Evolutionary conservation across 345 rosid genomes (phyloP), one percentile per base, ranked within the genome.

Genomic region (Nasturtium officinale): DNA sequence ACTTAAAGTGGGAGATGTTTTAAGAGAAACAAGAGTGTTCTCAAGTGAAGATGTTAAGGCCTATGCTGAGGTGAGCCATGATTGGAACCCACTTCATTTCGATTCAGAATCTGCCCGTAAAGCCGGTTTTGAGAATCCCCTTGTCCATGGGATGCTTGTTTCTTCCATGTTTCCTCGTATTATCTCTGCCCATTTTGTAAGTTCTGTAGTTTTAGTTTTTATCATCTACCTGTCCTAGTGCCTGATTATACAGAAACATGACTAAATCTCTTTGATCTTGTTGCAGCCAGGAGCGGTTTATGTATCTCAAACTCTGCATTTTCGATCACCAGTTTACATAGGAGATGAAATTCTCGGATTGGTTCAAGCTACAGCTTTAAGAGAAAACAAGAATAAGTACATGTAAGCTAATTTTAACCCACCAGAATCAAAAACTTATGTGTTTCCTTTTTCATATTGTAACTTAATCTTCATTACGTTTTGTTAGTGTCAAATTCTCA

Each of bases 71-170:
- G 96, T 82, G 73, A 90, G 92, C 60, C 87, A 72, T 33, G 96
- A 95, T 66, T 69, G 77, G 58, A 95, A 95, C 66, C 90, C 93
- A 26, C 64, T 91, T 40, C 96, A 95, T 76, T 91, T 95, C 12
- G 90, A 91, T 80, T 5, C 82, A 35, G 83, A 86, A 52, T 67
- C 67, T 75, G 92, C 94, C 21, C 83, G 69, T 78, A 55, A 65
- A 73, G 83, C 86, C 1, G 92, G 92, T 18, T 91, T 85, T 17
- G 89, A 91, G 64, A 91, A 82, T 75, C 71, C 78, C 21, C 77
- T 88, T 75, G 97, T 95, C 57, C 97, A 91, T 55, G 96, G 97
- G 37, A 83, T 95, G 96, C 93, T 95, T 61, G 90, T 89, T 12
- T 97, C 96, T 61, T 73, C 96, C 3, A 73, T 95, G 53, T 91